Conservation (phyloP, 495 filamentous ascomycete genomes). For the Neurospora sp. region DNA sequence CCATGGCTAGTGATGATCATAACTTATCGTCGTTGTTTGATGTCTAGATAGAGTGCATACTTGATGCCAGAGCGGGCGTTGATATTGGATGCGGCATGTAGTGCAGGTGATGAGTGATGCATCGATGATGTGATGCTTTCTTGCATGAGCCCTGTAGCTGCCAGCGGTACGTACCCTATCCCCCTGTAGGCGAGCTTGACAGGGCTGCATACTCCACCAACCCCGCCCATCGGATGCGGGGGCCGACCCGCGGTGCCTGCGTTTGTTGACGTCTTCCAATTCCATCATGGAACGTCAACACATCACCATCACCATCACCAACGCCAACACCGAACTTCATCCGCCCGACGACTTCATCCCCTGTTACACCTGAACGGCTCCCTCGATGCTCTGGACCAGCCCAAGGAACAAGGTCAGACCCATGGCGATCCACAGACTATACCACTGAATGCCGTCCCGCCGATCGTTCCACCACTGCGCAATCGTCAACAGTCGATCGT, state of each 20-base stretch:
- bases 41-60: not conserved
- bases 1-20: constrained; percentile 6
- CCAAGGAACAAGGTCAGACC: constrained; percentile 41
- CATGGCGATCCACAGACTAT: constrained; percentile 45
- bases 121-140: not conserved
- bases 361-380: constrained; percentile 34
- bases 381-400: constrained; percentile 38
- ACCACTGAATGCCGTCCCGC: constrained; percentile 42
- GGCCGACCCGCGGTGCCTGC: not conserved
- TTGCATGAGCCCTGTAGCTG: not conserved
- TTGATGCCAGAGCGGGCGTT: not conserved
- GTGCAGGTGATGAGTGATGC: not conserved
- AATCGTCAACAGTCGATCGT: constrained; percentile 37
- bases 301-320: not conserved
- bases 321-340: not conserved
- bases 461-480: constrained; percentile 43
- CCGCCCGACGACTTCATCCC: not conserved
- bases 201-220: not conserved
- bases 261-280: not conserved
- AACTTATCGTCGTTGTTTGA: not conserved
- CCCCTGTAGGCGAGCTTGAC: not conserved
- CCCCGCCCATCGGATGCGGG: not conserved
- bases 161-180: not conserved
- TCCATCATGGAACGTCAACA: not conserved
- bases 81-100: not conserved